Conservation (phyloP, 352 stramenopile genomes). For the Nothophytophthora sp. region DNA sequence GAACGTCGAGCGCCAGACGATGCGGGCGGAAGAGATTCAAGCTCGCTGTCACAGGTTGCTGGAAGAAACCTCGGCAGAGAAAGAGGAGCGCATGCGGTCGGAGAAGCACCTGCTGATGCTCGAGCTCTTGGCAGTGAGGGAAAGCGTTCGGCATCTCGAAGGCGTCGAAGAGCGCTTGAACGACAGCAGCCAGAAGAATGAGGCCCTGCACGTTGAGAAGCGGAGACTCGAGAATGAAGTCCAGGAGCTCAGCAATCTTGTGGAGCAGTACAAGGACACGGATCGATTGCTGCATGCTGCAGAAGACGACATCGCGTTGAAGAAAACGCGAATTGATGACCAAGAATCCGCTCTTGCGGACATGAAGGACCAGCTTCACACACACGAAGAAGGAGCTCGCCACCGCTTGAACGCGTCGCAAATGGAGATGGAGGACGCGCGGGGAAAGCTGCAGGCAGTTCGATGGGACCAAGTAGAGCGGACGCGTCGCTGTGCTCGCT, state of each 20-base stretch:
- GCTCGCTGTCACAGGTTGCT: slow-evolving; percentile 30
- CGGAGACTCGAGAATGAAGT: slow-evolving; percentile 14
- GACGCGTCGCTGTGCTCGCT: neutral
- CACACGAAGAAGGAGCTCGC: slow-evolving; percentile 7
- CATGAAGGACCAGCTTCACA: slow-evolving; percentile 2
- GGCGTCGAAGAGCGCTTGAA: slow-evolving; percentile 32
- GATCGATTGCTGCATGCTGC: slow-evolving; percentile 14
- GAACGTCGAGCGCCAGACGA: slow-evolving; percentile 31
- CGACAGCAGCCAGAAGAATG: slow-evolving; percentile 9
- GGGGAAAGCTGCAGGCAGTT: slow-evolving; percentile 3
- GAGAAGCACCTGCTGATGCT: slow-evolving; percentile 51
- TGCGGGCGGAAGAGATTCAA: slow-evolving; percentile 52
- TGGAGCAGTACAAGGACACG: slow-evolving; percentile 10
- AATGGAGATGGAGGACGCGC: slow-evolving; percentile 17
- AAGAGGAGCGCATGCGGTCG: slow-evolving; percentile 41
- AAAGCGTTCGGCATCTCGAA: slow-evolving; percentile 42
- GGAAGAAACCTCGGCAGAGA: slow-evolving; percentile 35
- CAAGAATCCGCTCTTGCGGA: slow-evolving; percentile 10
- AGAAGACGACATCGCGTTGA: slow-evolving; percentile 14
- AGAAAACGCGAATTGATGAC: slow-evolving; percentile 12
- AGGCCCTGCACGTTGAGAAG: slow-evolving; percentile 17
- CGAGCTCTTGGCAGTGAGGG: slow-evolving; percentile 42
- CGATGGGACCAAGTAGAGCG: slow-evolving; percentile 5
- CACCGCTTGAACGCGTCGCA: slow-evolving; percentile 6
- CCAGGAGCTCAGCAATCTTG: slow-evolving; percentile 3